Evolutionary conservation across 352 stramenopile genomes (phyloP).

Genomic region (Halophytophthora batemanensis): DNA sequence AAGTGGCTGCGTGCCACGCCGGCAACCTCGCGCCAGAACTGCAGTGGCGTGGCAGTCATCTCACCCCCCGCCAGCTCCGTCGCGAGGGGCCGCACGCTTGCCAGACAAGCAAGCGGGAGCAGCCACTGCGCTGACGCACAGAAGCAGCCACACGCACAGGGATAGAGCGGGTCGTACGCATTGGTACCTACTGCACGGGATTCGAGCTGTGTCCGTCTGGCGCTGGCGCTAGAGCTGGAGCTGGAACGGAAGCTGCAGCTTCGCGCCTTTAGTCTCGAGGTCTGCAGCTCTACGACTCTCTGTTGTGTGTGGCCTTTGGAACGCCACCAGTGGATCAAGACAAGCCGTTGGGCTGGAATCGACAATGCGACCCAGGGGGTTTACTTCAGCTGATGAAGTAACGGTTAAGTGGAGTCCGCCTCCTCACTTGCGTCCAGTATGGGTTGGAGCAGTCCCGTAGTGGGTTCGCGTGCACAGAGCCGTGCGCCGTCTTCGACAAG

Average conservation of each 20-base stretch:
- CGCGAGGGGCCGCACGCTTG: too few species aligned
- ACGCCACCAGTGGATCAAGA: constrained; percentile 34
- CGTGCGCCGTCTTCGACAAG: too few species aligned
- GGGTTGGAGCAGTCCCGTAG: neutral
- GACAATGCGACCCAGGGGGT: constrained; percentile 25
- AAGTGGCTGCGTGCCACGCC: too few species aligned
- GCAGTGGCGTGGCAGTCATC: too few species aligned
- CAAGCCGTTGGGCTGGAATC: constrained; percentile 24
- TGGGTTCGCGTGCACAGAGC: constrained; percentile 6
- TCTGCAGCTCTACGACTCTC: constrained; percentile 33
- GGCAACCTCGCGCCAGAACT: too few species aligned
- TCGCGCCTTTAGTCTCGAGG: constrained; percentile 6
- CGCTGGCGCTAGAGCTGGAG: constrained; percentile 2
- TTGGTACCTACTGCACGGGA: constrained; percentile 7
- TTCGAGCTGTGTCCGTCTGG: constrained; percentile 4
- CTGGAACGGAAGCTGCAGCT: constrained; percentile 1
- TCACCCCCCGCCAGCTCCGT: too few species aligned
- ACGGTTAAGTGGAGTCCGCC: constrained; percentile 19
- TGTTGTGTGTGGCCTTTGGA: constrained; percentile 44
- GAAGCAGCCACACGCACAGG: too few species aligned
- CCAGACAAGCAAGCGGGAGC: too few species aligned
- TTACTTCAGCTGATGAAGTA: constrained; percentile 22
- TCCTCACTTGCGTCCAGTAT: constrained; percentile 13
- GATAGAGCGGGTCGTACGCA: too few species aligned
- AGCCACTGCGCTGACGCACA: neutral